phyloP scores from a whole-genome alignment of 192 early-diverging fungal species.

The Podila verticillata region DNA sequence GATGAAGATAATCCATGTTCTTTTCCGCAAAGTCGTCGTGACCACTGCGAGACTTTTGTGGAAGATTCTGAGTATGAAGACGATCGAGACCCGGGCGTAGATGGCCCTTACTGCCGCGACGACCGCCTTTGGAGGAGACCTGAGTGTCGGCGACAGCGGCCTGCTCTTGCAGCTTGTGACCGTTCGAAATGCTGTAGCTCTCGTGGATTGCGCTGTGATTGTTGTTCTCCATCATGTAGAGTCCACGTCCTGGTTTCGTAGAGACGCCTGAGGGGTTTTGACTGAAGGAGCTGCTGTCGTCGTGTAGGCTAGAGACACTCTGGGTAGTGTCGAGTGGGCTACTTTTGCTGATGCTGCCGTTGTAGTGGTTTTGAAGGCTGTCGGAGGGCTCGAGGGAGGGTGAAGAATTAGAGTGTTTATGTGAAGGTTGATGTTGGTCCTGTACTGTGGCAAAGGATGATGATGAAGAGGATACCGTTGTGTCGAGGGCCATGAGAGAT shows the following conservation, averaged over 20 bases:
- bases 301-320: too few relatives aligned
- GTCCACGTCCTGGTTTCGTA: not conserved
- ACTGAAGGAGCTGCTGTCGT: too few relatives aligned
- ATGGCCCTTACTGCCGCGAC: constrained; percentile 10
- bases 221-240: not conserved
- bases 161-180: constrained; percentile 13
- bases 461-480: too few relatives aligned
- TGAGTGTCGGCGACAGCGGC: not conserved
- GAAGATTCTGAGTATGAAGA: constrained; percentile 25
- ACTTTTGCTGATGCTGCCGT: too few relatives aligned
- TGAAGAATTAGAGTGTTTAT: too few relatives aligned
- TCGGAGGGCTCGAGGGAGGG: too few relatives aligned
- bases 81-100: constrained; percentile 3
- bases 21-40: not conserved
- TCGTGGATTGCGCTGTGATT: constrained; percentile 1
- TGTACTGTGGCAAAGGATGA: too few relatives aligned
- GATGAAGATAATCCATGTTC: not conserved
- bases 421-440: too few relatives aligned
- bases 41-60: not conserved
- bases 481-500: too few relatives aligned
- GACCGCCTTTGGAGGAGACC: not conserved
- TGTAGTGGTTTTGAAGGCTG: too few relatives aligned
- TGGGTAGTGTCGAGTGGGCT: too few relatives aligned
- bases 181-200: constrained; percentile 28
- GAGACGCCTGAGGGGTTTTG: too few relatives aligned